Evolutionary conservation across 768 basidiomycete species (phyloP).

Genomic region (Trichaptum fuscoviolaceum): DNA sequence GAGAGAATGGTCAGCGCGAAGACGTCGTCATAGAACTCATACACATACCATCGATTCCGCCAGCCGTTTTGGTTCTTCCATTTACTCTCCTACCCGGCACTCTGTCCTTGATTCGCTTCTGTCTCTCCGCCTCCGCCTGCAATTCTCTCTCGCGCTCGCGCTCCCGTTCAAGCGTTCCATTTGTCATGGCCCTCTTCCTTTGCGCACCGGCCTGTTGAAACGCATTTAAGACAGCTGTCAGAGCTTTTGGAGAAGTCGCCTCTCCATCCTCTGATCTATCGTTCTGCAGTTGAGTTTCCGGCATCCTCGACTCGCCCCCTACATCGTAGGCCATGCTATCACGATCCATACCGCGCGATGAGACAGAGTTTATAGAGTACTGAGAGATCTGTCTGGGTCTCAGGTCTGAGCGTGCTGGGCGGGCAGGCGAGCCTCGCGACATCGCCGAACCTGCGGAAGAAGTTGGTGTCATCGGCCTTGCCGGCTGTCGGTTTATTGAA

Average conservation of each 20-base stretch:
- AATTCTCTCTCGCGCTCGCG: constrained; percentile 54
- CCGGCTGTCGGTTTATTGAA: constrained; percentile 53
- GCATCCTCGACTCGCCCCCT: constrained; percentile 20
- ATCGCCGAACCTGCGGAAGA: constrained; percentile 23
- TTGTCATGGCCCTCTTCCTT: constrained; percentile 45
- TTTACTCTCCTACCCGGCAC: constrained; percentile 51
- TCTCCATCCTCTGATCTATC: constrained; percentile 19
- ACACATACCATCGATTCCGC: constrained; percentile 79
- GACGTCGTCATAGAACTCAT: neutral
- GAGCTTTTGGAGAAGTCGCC: constrained; percentile 38
- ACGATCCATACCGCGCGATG: constrained; percentile 32
- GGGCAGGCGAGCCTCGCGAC: constrained; percentile 40
- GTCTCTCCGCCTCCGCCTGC: constrained; percentile 59
- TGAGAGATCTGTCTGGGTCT: constrained; percentile 51
- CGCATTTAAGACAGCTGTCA: constrained; percentile 58
- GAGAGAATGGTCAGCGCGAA: constrained; percentile 3
- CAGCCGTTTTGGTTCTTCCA: constrained; percentile 50
- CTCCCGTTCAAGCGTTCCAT: constrained; percentile 48
- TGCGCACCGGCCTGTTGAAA: constrained; percentile 61
- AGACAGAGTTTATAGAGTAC: constrained; percentile 41
- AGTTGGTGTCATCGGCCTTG: constrained; percentile 50
- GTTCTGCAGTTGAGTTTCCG: constrained; percentile 14
- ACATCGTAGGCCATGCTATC: constrained; percentile 40
- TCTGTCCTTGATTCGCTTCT: constrained; percentile 65
- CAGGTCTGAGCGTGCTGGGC: constrained; percentile 65